Base-by-base conservation (phyloP, 148 eudicot species). In the Agrostemma githago region DNA sequence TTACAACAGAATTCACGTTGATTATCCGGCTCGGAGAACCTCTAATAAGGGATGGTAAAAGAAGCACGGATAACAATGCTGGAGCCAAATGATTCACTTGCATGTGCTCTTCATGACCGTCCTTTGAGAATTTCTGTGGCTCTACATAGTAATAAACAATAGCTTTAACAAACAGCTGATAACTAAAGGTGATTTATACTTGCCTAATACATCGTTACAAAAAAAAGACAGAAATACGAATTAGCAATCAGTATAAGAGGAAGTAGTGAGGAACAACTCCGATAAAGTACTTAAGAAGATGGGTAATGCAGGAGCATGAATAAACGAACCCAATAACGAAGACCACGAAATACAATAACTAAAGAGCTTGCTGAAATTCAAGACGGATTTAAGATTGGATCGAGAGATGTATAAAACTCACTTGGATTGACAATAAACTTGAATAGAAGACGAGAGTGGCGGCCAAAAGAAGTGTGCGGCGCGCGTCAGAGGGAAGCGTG, bases 21-120 rank as follows among this genome's bases (percentile, higher is more conserved):
- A 94, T 53, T 74, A 94, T 91, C 60, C 98, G 91, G 78, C 98
- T 94, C 58, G 98, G 97, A 54, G 98, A 89, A 58, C 97, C 97
- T 88, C 89, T 90, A 20, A 89, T 80, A 67, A 94, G 90, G 46
- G 98, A 94, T 41, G 98, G 98, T 80, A 94, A 82, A 77, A 94
- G 90, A 82, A 94, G 82, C 73, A 94, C 21, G 7, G 95, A 89
- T 46, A 94, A 87, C 81, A 94, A 73, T 71, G 98, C 98, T 62
- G 98, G 95, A 71, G 97, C 92, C 57, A 94, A 84, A 83, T 94
- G 98, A 79, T 94, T 94, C 79, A 91, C 98, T 91, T 94, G 98
- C 97, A 94, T 83, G 83, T 94, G 98, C 76, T 85, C 90, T 84
- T 94, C 98, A 76, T 88, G 79, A 20, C 89, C 96, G 71, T 94